phyloP scores from a whole-genome alignment of 2,329 filamentous ascomycete genomes.

The Calonectria pauciramosa region DNA sequence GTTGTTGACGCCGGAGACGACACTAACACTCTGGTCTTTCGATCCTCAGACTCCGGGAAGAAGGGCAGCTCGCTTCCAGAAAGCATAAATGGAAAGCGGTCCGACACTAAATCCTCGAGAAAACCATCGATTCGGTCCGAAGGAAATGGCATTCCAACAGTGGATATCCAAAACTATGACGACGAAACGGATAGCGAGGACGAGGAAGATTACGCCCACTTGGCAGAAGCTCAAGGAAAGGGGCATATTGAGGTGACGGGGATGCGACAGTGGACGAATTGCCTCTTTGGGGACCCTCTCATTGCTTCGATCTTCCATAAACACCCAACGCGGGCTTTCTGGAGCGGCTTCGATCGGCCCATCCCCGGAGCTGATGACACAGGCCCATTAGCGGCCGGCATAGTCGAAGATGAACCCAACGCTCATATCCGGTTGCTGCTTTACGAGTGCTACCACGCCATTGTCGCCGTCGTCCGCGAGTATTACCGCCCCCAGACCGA shows the following conservation, averaged over 20 bases:
- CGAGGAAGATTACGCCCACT: constrained; percentile 11
- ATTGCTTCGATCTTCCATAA: constrained; percentile 65
- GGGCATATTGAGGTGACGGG: constrained; percentile 58
- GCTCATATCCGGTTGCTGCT: constrained; percentile 64
- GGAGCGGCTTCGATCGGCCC: constrained; percentile 59
- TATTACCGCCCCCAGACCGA: constrained; percentile 66
- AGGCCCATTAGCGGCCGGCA: constrained; percentile 16
- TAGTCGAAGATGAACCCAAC: constrained; percentile 60
- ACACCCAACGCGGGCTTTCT: constrained; percentile 58
- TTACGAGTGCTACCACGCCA: constrained; percentile 71
- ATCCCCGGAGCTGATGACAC: constrained; percentile 26
- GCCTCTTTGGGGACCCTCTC: constrained; percentile 72
- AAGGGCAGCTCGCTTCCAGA: constrained; percentile 6
- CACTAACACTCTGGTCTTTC: constrained; percentile 62
- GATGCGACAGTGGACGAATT: constrained; percentile 70
- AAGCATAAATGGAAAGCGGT: constrained; percentile 6
- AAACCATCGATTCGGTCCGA: constrained; percentile 4
- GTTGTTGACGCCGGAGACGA: constrained; percentile 67
- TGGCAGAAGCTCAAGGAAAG: constrained; percentile 9
- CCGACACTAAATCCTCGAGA: constrained; percentile 14
- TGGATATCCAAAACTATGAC: constrained; percentile 16
- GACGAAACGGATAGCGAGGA: constrained; percentile 19
- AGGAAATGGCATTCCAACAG: background rate
- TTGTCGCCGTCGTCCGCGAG: constrained; percentile 65
- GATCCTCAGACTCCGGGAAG: constrained; percentile 15